Base-by-base conservation (phyloP, 148 eudicot species). In the Dysphania ambrosioides region DNA sequence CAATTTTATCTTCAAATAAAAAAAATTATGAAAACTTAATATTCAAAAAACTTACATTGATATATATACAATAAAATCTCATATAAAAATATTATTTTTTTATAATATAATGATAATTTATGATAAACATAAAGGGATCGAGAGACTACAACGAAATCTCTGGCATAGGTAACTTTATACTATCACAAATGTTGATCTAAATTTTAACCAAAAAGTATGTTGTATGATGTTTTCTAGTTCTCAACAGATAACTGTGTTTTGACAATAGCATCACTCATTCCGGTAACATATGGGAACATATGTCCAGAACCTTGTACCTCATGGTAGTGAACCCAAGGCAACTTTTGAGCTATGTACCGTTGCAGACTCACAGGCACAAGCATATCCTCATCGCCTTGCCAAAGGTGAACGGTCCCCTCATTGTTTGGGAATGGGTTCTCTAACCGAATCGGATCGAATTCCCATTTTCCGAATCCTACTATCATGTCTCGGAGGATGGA, bases 351-450 rank as follows among this genome's bases (percentile, higher is more conserved):
- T 15, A 93, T 89, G 79, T 81, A 85, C 6, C 87, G 84, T 70
- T 93, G 93, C 60, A 88, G 65, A 1, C 72, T 58, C 19, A 73
- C 88, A 1, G 92, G 92, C 36, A 86, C 88, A 8, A 91, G 67
- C 18, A 24, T 30, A 60, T 93, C 98, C 42, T 93, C 93, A 47
- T 91, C 92, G 38, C 98, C 98, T 24, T 89, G 93, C 98, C 98
- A 93, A 23, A 93, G 35, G 72, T 89, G 91, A 75, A 93, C 92
- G 0, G 82, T 82, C 35, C 86, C 97, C 75, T 86, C 89, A 18
- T 79, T 73, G 60, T 86, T 77, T 4, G 85, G 84, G 70, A 85
- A 93, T 40, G 91, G 92, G 51, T 85, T 84, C 29, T 79, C 70
- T 19, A 93, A 72, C 56, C 89, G 88, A 34, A 78, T 81, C 0